phyloP scores from a whole-genome alignment of 2,329 filamentous ascomycete genomes.

The Colletotrichum sp. region DNA sequence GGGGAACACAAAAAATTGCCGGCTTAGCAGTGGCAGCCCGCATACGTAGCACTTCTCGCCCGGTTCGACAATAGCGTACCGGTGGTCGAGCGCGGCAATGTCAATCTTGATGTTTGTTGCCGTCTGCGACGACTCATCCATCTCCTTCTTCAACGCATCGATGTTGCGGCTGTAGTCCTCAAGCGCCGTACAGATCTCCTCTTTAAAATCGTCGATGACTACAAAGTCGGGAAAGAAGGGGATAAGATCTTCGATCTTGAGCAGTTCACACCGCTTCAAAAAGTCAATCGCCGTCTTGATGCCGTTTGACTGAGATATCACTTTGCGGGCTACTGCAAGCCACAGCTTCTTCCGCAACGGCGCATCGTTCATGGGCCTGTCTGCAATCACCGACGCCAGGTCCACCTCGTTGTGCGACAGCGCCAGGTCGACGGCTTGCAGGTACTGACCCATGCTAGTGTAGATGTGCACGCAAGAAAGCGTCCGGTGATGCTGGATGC shows the following conservation, averaged over 20 bases:
- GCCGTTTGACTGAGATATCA: slow-evolving; percentile 83
- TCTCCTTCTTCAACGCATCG: slow-evolving; percentile 85
- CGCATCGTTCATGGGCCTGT: slow-evolving; percentile 80
- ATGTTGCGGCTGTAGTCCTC: slow-evolving; percentile 95
- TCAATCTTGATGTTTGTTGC: slow-evolving; percentile 90
- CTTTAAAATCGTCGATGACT: slow-evolving; percentile 98
- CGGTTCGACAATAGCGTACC: slow-evolving; percentile 95
- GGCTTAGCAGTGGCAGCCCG: slow-evolving; percentile 80
- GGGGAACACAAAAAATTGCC: slow-evolving; percentile 98
- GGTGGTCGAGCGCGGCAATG: slow-evolving; percentile 82
- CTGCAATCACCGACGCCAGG: slow-evolving; percentile 86
- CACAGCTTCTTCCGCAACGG: slow-evolving; percentile 90
- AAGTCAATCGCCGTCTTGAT: slow-evolving; percentile 96
- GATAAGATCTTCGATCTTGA: slow-evolving; percentile 95
- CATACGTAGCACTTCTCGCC: slow-evolving; percentile 95
- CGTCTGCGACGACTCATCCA: slow-evolving; percentile 92
- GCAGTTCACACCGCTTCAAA: slow-evolving; percentile 85
- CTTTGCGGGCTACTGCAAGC: slow-evolving; percentile 93
- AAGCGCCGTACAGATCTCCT: slow-evolving; percentile 92
- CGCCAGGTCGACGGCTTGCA: slow-evolving; percentile 90
- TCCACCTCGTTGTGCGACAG: slow-evolving; percentile 90
- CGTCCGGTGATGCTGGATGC: slow-evolving; percentile 92
- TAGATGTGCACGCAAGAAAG: slow-evolving; percentile 97
- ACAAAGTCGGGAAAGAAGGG: slow-evolving; percentile 99
- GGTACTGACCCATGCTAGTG: slow-evolving; percentile 93